Evolutionary conservation across 2,329 filamentous ascomycete genomes (phyloP).

Genomic region (Geosmithia flava): DNA sequence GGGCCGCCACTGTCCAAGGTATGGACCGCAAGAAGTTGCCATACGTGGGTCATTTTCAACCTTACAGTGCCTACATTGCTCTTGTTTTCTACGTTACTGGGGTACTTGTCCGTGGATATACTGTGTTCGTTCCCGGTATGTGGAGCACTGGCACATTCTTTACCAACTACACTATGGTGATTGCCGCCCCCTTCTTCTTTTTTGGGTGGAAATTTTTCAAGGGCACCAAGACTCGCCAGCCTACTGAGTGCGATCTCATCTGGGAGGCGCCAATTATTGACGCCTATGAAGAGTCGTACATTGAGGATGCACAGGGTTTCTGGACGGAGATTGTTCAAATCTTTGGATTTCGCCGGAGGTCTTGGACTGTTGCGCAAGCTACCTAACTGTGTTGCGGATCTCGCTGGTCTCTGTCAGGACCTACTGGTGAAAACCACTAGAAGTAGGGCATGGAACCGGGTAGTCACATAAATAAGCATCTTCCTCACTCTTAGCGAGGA

Average conservation of each 20-base stretch:
- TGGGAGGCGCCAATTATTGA: conserved; percentile 49
- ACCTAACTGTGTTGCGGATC: not conserved
- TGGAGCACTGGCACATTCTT: conserved; percentile 34
- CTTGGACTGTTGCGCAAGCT: not conserved
- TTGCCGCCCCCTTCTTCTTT: conserved; percentile 39
- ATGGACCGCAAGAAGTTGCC: conserved; percentile 39
- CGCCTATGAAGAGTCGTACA: conserved; percentile 33
- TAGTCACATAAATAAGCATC: too few species aligned
- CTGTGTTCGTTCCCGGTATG: conserved; percentile 30
- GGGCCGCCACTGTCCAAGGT: conserved; percentile 38
- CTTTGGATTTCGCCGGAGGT: not conserved
- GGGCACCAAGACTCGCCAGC: conserved; percentile 38
- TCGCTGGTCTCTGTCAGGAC: too few species aligned
- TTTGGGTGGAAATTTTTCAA: conserved; percentile 51
- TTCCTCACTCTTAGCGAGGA: too few species aligned
- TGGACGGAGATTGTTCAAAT: not conserved
- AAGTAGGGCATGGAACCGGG: too few species aligned
- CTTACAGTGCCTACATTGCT: conserved; percentile 38
- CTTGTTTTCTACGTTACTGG: not conserved
- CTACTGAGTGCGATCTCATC: conserved; percentile 44
- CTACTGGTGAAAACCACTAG: too few species aligned
- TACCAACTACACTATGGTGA: conserved; percentile 41
- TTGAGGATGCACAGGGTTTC: not conserved
- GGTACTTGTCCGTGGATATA: not conserved
- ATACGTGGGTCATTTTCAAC: conserved; percentile 46